Conservation (phyloP, 228 moss, liverwort and hornwort genomes). For the Sphagnum fallax region DNA sequence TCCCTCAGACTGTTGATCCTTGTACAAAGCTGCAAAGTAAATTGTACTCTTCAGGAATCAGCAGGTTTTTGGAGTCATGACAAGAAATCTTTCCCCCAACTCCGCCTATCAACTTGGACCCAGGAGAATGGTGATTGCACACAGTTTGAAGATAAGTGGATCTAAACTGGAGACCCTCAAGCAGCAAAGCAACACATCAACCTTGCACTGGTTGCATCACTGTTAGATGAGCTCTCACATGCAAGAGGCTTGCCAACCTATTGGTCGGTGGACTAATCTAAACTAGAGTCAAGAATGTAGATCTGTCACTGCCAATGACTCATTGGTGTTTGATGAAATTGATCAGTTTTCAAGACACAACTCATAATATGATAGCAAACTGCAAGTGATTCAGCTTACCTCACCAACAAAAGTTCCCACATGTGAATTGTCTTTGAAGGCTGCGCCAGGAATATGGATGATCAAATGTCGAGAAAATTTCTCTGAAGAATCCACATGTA, state of each 20-base stretch:
- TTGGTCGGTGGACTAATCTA: too few species aligned
- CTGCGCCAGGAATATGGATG: constrained; percentile 58
- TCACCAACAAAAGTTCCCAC: constrained; percentile 80
- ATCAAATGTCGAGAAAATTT: constrained; percentile 95
- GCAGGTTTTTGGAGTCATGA: not conserved
- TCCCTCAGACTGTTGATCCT: constrained; percentile 52
- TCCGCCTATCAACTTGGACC: not conserved
- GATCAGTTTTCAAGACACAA: too few species aligned
- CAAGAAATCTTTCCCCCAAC: not conserved
- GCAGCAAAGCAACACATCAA: too few species aligned
- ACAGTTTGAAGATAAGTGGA: too few species aligned
- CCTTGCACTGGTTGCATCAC: too few species aligned
- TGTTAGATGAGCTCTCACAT: too few species aligned
- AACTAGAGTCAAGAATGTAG: too few species aligned
- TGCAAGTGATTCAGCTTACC: constrained; percentile 28
- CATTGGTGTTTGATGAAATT: too few species aligned
- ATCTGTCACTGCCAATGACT: too few species aligned
- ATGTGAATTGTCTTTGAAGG: constrained; percentile 85
- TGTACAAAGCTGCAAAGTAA: constrained; percentile 61
- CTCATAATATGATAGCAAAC: not conserved
- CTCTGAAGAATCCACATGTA: constrained; percentile 25
- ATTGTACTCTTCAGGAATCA: not conserved
- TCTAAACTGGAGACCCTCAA: too few species aligned
- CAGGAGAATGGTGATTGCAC: not conserved
- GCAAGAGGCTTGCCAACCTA: too few species aligned